Conservation (phyloP, 805 yeast genomes). For the Schwanniomyces sp. region DNA sequence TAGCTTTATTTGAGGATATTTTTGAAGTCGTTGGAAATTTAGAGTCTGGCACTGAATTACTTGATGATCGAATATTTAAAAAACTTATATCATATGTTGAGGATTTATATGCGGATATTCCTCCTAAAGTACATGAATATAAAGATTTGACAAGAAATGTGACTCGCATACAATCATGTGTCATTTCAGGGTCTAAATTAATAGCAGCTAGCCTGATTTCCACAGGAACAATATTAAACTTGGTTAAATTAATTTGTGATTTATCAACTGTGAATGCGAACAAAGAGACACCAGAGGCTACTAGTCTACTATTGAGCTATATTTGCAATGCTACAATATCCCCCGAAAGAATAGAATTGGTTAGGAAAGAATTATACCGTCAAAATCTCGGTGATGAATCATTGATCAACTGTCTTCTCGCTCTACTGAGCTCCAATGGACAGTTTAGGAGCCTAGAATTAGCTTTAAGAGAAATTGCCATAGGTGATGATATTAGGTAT, state of each 20-base stretch:
- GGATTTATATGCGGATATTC: conserved; percentile 20
- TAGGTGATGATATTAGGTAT: conserved; percentile 21
- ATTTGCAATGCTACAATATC: conserved; percentile 3
- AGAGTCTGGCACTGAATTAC: conserved; percentile 1
- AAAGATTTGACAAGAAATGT: conserved; percentile 27
- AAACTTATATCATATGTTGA: conserved; percentile 26
- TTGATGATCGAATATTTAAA: conserved; percentile 21
- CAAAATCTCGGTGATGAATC: conserved; percentile 24
- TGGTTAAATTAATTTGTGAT: conserved; percentile 24
- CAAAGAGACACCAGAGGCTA: conserved; percentile 5
- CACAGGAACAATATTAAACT: conserved; percentile 8
- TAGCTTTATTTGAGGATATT: conserved; percentile 9
- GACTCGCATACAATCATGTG: conserved; percentile 16
- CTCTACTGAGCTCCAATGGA: conserved; percentile 7
- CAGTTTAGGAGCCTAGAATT: conserved; percentile 5
- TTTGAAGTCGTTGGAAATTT: not conserved
- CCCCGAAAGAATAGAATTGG: conserved; percentile 4
- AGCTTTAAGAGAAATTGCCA: conserved; percentile 14
- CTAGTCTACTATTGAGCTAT: conserved; percentile 8
- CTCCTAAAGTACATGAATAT: conserved; percentile 38
- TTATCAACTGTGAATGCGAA: conserved; percentile 13
- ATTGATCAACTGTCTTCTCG: conserved; percentile 17
- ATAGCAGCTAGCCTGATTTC: conserved; percentile 1
- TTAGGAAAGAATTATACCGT: conserved; percentile 13
- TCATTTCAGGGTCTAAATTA: not conserved